Evolutionary conservation across 345 rosid species (phyloP), one percentile per base, ranked within the genome.

Genomic region (Tarenaya hassleriana): DNA sequence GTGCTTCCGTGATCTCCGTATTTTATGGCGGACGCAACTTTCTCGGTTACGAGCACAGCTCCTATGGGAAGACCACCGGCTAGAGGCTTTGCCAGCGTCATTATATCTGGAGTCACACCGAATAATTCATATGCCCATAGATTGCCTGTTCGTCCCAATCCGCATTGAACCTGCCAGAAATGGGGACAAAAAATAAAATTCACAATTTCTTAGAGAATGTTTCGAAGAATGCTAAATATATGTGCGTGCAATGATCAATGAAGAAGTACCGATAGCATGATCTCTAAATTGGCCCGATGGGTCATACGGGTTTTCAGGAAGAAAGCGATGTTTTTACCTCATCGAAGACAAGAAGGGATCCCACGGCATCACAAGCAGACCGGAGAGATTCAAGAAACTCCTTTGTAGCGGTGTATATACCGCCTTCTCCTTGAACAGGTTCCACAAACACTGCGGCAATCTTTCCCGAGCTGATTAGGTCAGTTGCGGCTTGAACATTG

Each of bases 391-490:
- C 82, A 27, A 89, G 66, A 65, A 89, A 86, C 45, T 81, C 95
- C 53, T 75, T 77, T 5, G 82, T 81, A 21, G 96, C 95, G 49
- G 88, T 76, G 47, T 79, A 69, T 20, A 92, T 74, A 41, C 98
- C 98, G 1, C 98, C 98, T 77, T 92, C 98, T 42, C 98, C 98
- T 55, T 92, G 98, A 50, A 92, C 64, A 13, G 96, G 98, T 66
- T 92, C 98, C 16, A 85, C 88, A 66, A 92, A 92, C 8, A 88
- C 88, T 11, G 98, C 98, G 40, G 95, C 96, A 50, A 74, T 76
- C 58, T 75, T 79, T 24, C 90, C 84, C 1, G 27, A 64, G 62
- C 49, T 41, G 50, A 85, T 83, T 19, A 70, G 64, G 11, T 81
- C 77, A 7, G 34, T 64, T 10, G 96, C 72, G 10, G 90, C 80